These are phyloP conservation scores for Ulmus americana DNA, from an alignment of 331 rosid species.

Conservation along the genomic window DNA sequence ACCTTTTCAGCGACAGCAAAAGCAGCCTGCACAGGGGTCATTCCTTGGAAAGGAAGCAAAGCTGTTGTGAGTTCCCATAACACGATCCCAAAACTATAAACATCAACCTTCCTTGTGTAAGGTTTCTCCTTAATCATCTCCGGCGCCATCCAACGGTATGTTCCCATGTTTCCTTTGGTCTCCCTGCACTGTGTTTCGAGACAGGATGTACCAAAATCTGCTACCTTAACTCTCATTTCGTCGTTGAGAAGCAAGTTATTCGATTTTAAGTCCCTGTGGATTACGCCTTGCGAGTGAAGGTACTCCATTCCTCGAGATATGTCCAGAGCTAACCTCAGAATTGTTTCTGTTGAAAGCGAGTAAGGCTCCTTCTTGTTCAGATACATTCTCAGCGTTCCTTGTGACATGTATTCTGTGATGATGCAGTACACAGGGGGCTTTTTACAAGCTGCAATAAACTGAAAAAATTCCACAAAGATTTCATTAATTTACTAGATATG, in stretches of 20 bases:
- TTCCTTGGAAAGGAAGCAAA: conserved; percentile 93
- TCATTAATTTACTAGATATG: no score
- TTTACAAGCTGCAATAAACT: conserved; percentile 97
- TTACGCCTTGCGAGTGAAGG: conserved; percentile 96
- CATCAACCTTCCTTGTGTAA: conserved; percentile 83
- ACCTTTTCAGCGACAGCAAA: conserved; percentile 99
- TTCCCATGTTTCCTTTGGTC: conserved; percentile 95
- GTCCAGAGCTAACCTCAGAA: conserved; percentile 88
- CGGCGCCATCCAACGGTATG: conserved; percentile 99
- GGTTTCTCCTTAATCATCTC: conserved; percentile 95
- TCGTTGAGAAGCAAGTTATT: conserved; percentile 90
- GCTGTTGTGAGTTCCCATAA: conserved; percentile 96
- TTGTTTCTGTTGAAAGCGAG: conserved; percentile 82
- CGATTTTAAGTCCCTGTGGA: conserved; percentile 90
- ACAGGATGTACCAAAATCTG: conserved; percentile 94
- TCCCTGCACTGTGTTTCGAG: conserved; percentile 80
- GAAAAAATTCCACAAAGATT: background rate
- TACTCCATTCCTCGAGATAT: conserved; percentile 97
- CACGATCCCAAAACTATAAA: conserved; percentile 92
- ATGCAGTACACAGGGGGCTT: conserved; percentile 95
- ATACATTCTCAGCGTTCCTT: conserved; percentile 97
- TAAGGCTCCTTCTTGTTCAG: conserved; percentile 96
- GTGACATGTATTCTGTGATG: conserved; percentile 98
- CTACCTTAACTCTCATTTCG: conserved; percentile 97
- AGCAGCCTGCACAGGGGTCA: conserved; percentile 99